phyloP scores from a whole-genome alignment of 257 asterid genomes.

The Solanum arcanum region DNA sequence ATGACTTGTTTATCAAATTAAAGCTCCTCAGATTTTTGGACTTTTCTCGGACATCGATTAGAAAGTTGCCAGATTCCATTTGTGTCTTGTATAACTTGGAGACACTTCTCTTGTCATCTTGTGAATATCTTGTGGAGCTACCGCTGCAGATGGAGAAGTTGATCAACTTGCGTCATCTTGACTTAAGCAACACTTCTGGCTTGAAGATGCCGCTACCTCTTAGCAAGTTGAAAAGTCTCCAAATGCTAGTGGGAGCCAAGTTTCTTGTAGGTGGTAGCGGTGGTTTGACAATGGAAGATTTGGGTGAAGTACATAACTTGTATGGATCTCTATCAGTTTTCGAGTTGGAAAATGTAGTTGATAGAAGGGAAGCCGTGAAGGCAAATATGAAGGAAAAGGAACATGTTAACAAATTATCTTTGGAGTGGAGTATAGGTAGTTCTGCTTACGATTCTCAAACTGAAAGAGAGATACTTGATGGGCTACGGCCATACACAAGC shows the following conservation, averaged over 20 bases:
- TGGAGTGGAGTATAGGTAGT: not conserved
- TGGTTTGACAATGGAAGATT: not conserved
- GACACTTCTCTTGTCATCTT: not conserved
- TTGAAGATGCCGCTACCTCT: not conserved
- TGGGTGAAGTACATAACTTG: not conserved
- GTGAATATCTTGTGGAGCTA: not conserved
- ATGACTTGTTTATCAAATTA: not conserved
- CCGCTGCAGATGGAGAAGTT: not conserved
- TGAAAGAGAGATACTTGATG: not conserved
- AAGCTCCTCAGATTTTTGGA: not conserved
- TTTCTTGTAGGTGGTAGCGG: not conserved
- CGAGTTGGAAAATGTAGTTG: not conserved
- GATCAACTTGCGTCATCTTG: not conserved
- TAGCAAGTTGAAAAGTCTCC: not conserved
- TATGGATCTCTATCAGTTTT: not conserved
- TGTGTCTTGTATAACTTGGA: not conserved
- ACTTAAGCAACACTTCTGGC: fast-evolving
- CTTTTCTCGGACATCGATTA: not conserved
- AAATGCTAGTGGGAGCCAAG: not conserved
- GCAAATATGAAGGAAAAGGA: not conserved
- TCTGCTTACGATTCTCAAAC: not conserved
- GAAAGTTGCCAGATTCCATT: not conserved
- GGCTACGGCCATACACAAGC: not conserved
- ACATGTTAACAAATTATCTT: not conserved
- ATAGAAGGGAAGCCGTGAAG: not conserved